phyloP scores from a whole-genome alignment of 345 rosid species.

The Eutrema japonicum region DNA sequence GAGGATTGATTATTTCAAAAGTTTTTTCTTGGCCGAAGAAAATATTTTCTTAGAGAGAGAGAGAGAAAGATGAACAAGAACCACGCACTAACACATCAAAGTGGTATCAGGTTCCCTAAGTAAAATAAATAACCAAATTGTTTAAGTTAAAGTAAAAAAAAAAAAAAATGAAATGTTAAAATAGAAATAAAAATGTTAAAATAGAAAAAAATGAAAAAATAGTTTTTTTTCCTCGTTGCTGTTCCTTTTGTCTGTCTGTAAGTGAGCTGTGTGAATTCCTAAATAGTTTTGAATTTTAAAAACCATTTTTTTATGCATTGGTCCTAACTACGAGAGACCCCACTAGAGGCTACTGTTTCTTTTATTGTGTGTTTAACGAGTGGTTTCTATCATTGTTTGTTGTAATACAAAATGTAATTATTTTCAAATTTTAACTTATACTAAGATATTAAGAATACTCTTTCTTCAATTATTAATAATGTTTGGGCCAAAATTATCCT shows the following conservation, averaged over 20 bases:
- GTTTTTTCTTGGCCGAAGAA: slow-evolving; percentile 30
- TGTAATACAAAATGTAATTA: neutral
- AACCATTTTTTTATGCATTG: slow-evolving; percentile 15
- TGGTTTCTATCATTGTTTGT: slow-evolving; percentile 1
- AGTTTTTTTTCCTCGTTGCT: neutral
- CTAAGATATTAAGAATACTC: neutral
- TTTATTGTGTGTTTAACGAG: neutral
- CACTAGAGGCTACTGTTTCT: neutral
- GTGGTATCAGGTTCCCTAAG: slow-evolving; percentile 48
- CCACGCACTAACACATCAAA: slow-evolving; percentile 46
- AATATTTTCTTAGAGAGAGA: slow-evolving; percentile 40
- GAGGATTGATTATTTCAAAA: slow-evolving; percentile 28
- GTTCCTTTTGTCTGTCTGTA: slow-evolving; percentile 33
- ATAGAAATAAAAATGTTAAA: slow-evolving; percentile 2
- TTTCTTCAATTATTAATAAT: neutral
- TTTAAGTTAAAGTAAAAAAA: slow-evolving; percentile 16
- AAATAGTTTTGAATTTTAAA: slow-evolving; percentile 1
- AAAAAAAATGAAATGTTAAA: neutral
- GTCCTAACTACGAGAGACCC: slow-evolving; percentile 7
- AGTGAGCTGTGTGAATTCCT: slow-evolving; percentile 42
- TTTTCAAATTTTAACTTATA: neutral
- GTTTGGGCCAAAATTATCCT: no score
- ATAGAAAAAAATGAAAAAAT: neutral
- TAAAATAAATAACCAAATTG: slow-evolving; percentile 25
- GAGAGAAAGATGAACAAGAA: slow-evolving; percentile 42